Conservation (phyloP, 805 yeast genomes). For the Lipomyces lipofer region DNA sequence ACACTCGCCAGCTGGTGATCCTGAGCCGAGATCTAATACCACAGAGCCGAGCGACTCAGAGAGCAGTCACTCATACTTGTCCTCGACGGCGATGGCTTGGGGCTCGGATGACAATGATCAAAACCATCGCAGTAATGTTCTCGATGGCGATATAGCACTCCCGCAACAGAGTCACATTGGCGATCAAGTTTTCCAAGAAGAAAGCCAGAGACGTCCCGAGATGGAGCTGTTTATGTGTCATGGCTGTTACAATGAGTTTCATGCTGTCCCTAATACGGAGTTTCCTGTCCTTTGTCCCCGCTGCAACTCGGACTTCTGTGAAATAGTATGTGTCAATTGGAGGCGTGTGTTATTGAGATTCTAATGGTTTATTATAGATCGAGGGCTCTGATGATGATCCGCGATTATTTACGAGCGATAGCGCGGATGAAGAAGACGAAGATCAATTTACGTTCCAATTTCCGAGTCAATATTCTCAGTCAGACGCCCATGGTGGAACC, state of each 20-base stretch:
- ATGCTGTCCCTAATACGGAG: slow-evolving; percentile 7
- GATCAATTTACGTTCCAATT: slow-evolving; percentile 34
- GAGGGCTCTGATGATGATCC: slow-evolving; percentile 7
- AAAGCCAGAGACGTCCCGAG: no score
- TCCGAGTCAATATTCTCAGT: neutral
- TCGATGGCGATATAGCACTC: no score
- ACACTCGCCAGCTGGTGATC: no score
- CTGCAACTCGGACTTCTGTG: slow-evolving; percentile 30
- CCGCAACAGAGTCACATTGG: no score
- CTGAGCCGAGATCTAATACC: no score
- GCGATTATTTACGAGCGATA: slow-evolving; percentile 16
- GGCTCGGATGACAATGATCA: no score
- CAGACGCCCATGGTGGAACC: neutral
- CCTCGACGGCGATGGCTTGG: no score
- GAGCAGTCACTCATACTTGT: no score
- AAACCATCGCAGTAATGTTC: no score
- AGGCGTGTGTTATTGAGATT: neutral
- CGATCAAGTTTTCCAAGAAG: no score
- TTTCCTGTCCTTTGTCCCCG: slow-evolving; percentile 27
- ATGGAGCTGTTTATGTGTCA: slow-evolving; percentile 25
- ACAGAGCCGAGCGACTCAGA: no score
- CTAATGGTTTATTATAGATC: neutral
- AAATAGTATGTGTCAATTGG: slow-evolving; percentile 18
- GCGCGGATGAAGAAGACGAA: slow-evolving; percentile 50
- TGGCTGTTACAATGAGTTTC: slow-evolving; percentile 24